Evolutionary conservation across 139 green algal species (phyloP), one percentile per base, ranked within the genome.

Genomic region (Chlorella vulgaris): DNA sequence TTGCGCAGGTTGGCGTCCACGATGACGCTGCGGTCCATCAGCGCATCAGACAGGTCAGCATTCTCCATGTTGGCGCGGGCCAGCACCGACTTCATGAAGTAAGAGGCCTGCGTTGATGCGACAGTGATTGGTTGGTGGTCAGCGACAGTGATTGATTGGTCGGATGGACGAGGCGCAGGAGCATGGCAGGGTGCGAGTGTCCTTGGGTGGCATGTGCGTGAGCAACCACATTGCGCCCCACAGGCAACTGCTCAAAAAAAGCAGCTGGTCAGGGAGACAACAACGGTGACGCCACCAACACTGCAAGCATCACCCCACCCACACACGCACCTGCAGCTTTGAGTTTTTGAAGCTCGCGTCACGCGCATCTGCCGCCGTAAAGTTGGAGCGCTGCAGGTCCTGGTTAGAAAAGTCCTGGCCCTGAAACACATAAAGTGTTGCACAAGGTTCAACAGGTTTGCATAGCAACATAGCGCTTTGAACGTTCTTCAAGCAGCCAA

Each of bases 21-120:
- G 42, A 96, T 78, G 0, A 96, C 92, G 7, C 87, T 80, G 19
- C 96, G 84, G 86, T 99, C 96, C 92, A 97, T 96, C 2, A 99
- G 88, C 0, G 93, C 84, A 55, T 99, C 96, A 18, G 80, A 92
- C 29, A 98, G 82, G 86, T 98, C 93, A 39, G 96, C 95, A 73
- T 91, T 88, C 88, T 93, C 76, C 83, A 86, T 81, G 55, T 90
- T 83, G 50, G 86, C 81, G 55, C 88, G 62, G 36, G 78, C 71
- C 47, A 58, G 66, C 7, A 50, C 53, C 0, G 62, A 60, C 81
- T 96, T 93, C 60, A 94, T 96, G 88, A 95, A 93, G 84, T 97
- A 96, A 0, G 86, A 83, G 0, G 88, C 92, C 58, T 84, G 63
- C 47, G 90, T 53, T 1, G 61, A 29, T 4, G 29, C 7, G 61